phyloP scores from a whole-genome alignment of 1,139 yeast species.

The Suhomyces terraborum region DNA sequence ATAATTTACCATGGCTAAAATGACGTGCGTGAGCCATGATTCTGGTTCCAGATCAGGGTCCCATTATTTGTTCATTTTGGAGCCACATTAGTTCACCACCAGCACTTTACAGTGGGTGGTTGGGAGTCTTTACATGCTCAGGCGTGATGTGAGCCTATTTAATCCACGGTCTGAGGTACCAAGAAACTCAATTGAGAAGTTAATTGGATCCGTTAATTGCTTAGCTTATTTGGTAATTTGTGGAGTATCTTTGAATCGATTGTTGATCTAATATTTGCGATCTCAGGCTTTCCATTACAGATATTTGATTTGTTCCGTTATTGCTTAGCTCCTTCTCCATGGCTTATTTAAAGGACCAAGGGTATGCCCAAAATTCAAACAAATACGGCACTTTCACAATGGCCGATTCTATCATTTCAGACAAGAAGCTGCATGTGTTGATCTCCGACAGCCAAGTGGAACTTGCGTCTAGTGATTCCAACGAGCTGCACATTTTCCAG shows the following conservation, averaged over 20 bases:
- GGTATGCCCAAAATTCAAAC: neutral
- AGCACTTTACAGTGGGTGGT: neutral
- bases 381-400: conserved; percentile 2
- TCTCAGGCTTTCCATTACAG: no score
- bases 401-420: conserved; percentile 4
- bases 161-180: neutral
- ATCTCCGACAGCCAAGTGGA: conserved; percentile 4
- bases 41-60: neutral
- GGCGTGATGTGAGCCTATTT: conserved; percentile 2
- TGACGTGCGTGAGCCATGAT: conserved; percentile 4
- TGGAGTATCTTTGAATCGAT: no score
- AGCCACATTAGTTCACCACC: conserved; percentile 10
- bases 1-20: conserved; percentile 1
- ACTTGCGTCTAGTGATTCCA: conserved; percentile 7
- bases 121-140: neutral
- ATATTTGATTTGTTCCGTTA: no score
- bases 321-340: no score
- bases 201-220: neutral
- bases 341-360: conserved; percentile 1
- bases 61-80: conserved; percentile 2
- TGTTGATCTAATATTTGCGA: no score
- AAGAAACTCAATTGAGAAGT: neutral
- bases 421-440: conserved; percentile 5
- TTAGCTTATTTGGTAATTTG: no score
- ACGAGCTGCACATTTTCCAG: conserved; percentile 13